Evolutionary conservation across 768 basidiomycete genomes (phyloP).

Genomic region (Rhizopogon rudus): DNA sequence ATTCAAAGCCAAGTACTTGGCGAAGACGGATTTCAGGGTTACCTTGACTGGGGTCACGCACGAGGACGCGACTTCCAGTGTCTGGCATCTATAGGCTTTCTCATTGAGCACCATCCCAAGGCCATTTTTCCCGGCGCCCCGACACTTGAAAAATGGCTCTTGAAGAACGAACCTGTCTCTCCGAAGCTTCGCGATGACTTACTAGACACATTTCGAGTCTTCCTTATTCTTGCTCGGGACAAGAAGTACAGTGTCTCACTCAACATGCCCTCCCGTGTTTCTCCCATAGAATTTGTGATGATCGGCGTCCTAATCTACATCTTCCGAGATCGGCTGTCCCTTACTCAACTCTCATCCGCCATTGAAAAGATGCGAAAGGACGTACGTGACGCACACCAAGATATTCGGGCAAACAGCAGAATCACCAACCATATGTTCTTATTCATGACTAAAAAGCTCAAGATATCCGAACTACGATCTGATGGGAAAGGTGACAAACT

Average conservation of each 20-base stretch:
- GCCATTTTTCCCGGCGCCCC: constrained; percentile 19
- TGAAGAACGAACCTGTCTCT: constrained; percentile 20
- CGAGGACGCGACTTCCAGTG: constrained; percentile 45
- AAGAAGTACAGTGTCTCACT: constrained; percentile 27
- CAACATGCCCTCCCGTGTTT: constrained; percentile 30
- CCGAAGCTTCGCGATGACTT: constrained; percentile 22
- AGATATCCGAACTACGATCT: constrained; percentile 26
- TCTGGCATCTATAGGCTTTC: constrained; percentile 32
- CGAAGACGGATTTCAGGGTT: constrained; percentile 31
- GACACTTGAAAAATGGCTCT: constrained; percentile 34
- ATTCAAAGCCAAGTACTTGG: constrained; percentile 33
- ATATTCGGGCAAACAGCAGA: constrained; percentile 36
- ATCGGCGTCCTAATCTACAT: constrained; percentile 35
- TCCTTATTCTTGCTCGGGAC: constrained; percentile 28
- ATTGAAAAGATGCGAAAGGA: constrained; percentile 34
- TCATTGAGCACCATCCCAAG: constrained; percentile 27
- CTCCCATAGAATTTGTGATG: constrained; percentile 44
- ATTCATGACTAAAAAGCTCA: constrained; percentile 27
- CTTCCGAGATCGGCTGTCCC: constrained; percentile 26
- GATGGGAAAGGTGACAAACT: constrained; percentile 28
- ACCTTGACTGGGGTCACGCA: constrained; percentile 38
- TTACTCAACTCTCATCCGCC: constrained; percentile 39
- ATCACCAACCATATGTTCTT: constrained; percentile 29
- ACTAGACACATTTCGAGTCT: constrained; percentile 29
- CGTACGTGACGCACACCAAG: constrained; percentile 32